These are phyloP conservation scores for Torulaspora franciscae DNA, from an alignment of 805 yeast genomes.

Conservation along the genomic window DNA sequence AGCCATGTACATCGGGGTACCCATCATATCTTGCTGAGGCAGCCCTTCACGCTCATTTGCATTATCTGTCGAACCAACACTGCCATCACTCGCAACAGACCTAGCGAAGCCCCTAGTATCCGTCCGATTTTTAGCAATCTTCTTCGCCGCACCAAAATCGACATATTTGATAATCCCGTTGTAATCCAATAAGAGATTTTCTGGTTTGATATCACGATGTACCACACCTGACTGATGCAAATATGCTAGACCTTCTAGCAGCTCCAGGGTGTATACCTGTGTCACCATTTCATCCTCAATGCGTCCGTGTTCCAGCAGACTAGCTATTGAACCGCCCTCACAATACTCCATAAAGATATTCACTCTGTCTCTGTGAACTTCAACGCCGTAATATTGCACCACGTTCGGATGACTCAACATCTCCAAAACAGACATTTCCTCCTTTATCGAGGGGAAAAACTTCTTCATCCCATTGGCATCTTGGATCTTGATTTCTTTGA, in stretches of 20 bases:
- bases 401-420: conserved; percentile 94
- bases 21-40: conserved; percentile 45
- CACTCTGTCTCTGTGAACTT: conserved; percentile 92
- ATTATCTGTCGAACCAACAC: conserved; percentile 35
- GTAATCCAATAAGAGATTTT: conserved; percentile 82
- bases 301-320: conserved; percentile 81
- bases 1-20: conserved; percentile 99
- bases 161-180: conserved; percentile 92
- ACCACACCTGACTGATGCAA: conserved; percentile 91
- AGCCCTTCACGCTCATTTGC: conserved; percentile 15
- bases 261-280: conserved; percentile 83
- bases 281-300: conserved; percentile 93
- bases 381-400: conserved; percentile 95
- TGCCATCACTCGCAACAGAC: conserved; percentile 10
- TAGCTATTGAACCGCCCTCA: conserved; percentile 89
- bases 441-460: conserved; percentile 83
- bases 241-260: conserved; percentile 93
- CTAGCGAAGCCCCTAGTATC: conserved; percentile 28
- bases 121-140: conserved; percentile 55
- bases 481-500: conserved; percentile 88
- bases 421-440: conserved; percentile 94
- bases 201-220: conserved; percentile 97
- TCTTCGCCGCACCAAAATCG: conserved; percentile 97
- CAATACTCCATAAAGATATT: conserved; percentile 97
- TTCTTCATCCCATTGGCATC: conserved; percentile 80